Conservation (phyloP, 83 land plant genomes). For the Picea mariana region DNA sequence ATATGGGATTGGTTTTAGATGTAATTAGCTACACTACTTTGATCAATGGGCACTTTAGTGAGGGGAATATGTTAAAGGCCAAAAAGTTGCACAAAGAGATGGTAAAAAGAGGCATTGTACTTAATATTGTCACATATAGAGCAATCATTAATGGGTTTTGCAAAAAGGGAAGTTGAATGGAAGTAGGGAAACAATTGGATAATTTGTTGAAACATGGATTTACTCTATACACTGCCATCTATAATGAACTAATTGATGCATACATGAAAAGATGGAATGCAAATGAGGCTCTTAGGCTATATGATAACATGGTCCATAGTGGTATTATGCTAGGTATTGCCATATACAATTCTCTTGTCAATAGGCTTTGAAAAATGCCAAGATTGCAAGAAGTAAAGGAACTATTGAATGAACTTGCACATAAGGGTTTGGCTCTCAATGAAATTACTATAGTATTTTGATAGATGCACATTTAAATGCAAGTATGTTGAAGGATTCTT, state of each 20-base stretch:
- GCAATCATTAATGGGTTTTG: slow-evolving; percentile 39
- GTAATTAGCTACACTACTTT: slow-evolving; percentile 64
- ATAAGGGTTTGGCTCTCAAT: slow-evolving; percentile 38
- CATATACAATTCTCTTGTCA: slow-evolving; percentile 53
- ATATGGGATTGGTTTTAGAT: slow-evolving; percentile 44
- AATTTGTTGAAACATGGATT: slow-evolving; percentile 32
- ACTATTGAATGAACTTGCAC: slow-evolving; percentile 37
- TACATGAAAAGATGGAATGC: slow-evolving; percentile 29
- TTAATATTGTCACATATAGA: slow-evolving; percentile 38
- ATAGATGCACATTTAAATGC: slow-evolving; percentile 44
- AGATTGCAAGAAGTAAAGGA: slow-evolving; percentile 38
- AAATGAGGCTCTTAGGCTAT: slow-evolving; percentile 43
- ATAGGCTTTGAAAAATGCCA: slow-evolving; percentile 47
- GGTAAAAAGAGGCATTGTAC: slow-evolving; percentile 1
- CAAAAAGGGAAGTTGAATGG: slow-evolving; percentile 29
- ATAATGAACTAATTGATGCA: slow-evolving; percentile 39
- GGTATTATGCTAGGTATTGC: slow-evolving; percentile 39
- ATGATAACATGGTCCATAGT: slow-evolving; percentile 44
- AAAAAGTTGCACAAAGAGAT: slow-evolving; percentile 20
- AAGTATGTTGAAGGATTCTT: slow-evolving; percentile 32
- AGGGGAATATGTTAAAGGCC: slow-evolving; percentile 45
- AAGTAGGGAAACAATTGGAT: slow-evolving; percentile 26
- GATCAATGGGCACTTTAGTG: slow-evolving; percentile 63
- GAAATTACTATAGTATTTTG: slow-evolving; percentile 42
- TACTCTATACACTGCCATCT: slow-evolving; percentile 48